Base-by-base conservation (phyloP, 2,329 filamentous ascomycete genomes). In the Diaporthe sp. region DNA sequence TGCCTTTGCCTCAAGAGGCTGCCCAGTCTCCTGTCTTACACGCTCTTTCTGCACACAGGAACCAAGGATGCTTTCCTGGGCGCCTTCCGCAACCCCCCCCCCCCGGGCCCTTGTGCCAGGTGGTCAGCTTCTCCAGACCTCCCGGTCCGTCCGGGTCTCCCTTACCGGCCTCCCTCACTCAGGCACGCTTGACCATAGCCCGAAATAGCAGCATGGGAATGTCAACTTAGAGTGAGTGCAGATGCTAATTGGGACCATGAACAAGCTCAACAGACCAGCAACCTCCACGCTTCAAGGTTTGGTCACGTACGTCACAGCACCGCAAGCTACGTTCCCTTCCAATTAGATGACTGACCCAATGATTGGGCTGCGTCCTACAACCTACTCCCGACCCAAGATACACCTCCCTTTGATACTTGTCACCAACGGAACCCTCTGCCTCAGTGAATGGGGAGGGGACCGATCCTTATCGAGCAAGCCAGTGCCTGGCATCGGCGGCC, bases 141-240 rank as follows among this genome's bases (percentile, higher is more conserved):
- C 42, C 68, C 71, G 71, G 63, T 55, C 74, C 53, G 37, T 39
- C 53, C 60, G 71, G 71, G 71, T 63, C 74, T 31, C 39, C 34
- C 53, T 61, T 22, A 37, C 44, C 61, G 44, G 61, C 42, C 53
- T 34, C 37, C 12, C 47, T 22, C 44, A 8, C 58, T 25, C 22
- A 39, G 34, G 17, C 34, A 65, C 17, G 37, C 70, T 34, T 63
- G 51, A 60, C 42, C 61, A 25, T 39, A 28, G n/a, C 74, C 74
- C 57, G 61, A 75, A 68, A 73, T 75, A 75, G 71, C 70, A 73
- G 44, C 47, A 31, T 55, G 39, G 25, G 28, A 65, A 25, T 22
- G 25, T 25, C 37, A 44, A 39, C 17, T 31, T 34, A 53, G n/a
- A 53, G 22, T 28, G 31, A 28, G 31, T 22, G 12, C 47, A 10